Conservation (phyloP, 805 yeast species). For the Maudiozyma pseudohumilis region DNA sequence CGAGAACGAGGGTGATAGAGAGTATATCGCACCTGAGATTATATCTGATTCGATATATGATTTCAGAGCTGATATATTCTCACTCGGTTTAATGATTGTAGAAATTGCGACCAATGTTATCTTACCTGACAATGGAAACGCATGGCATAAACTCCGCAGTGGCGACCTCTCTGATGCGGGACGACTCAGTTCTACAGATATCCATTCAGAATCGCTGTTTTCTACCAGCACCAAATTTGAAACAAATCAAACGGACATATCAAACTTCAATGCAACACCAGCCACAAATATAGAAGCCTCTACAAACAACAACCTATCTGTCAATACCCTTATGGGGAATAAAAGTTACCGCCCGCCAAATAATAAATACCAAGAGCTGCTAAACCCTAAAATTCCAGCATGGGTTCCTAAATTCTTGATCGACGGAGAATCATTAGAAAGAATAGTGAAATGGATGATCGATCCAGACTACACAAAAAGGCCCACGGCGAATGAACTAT, state of each 20-base stretch:
- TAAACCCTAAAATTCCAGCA: slow-evolving; percentile 41
- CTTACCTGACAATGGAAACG: slow-evolving; percentile 89
- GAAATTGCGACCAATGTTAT: slow-evolving; percentile 94
- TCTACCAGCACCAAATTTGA: slow-evolving; percentile 23
- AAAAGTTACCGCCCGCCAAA: too few species aligned
- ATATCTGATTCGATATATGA: slow-evolving; percentile 74
- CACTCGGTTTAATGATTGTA: slow-evolving; percentile 86
- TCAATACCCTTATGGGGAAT: too few species aligned
- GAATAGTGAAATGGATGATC: slow-evolving; percentile 79
- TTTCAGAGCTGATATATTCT: slow-evolving; percentile 87
- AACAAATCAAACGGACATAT: slow-evolving; percentile 19
- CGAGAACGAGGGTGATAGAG: slow-evolving; percentile 95
- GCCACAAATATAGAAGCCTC: not conserved
- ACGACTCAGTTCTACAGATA: slow-evolving; percentile 61
- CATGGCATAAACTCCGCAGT: slow-evolving; percentile 91
- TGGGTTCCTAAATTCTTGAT: slow-evolving; percentile 85
- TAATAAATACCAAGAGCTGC: not conserved
- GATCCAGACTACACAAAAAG: slow-evolving; percentile 71
- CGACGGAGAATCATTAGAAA: slow-evolving; percentile 66
- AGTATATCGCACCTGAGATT: slow-evolving; percentile 95
- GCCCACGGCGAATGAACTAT: slow-evolving; percentile 69
- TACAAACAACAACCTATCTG: not conserved
- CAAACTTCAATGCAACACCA: slow-evolving; percentile 1
- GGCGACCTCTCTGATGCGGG: slow-evolving; percentile 97
- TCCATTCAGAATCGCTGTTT: slow-evolving; percentile 31